These are phyloP conservation scores for Asterochloris sp. DNA, from an alignment of 139 green algal genomes.

Conservation along the genomic window DNA sequence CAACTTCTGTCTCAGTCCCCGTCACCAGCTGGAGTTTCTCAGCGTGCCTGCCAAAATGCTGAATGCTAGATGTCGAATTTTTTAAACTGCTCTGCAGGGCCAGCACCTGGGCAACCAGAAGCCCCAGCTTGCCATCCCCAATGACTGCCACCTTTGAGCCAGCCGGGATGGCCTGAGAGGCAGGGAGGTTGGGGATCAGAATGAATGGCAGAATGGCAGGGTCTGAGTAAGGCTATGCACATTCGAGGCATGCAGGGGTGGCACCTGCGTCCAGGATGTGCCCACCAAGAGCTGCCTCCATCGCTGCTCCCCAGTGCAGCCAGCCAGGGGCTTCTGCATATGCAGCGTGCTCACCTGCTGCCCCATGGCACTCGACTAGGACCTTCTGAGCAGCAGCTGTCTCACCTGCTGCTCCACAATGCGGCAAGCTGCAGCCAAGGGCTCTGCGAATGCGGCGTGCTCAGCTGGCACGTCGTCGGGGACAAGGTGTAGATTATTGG, in stretches of 20 bases:
- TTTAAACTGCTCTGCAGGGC: neutral
- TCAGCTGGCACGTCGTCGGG: conserved; percentile 47
- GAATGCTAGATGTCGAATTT: conserved; percentile 7
- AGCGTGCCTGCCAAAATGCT: conserved; percentile 53
- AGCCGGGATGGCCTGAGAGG: conserved; percentile 5
- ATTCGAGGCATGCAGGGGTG: too few relatives aligned
- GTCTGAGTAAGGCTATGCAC: too few relatives aligned
- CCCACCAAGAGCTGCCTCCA: too few relatives aligned
- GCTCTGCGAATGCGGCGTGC: conserved; percentile 66
- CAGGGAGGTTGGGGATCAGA: neutral
- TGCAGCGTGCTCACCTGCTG: too few relatives aligned
- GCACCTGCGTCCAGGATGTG: too few relatives aligned
- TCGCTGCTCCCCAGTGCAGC: too few relatives aligned
- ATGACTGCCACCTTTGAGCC: conserved; percentile 34
- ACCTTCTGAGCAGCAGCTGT: neutral
- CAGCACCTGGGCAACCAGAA: conserved; percentile 53
- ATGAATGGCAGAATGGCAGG: neutral
- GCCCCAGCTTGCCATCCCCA: conserved; percentile 71
- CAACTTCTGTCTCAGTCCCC: conserved; percentile 5
- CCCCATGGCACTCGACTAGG: neutral
- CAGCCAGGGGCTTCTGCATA: too few relatives aligned
- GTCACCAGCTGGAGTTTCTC: conserved; percentile 61
- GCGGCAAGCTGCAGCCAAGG: conserved; percentile 66
- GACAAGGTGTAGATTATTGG: conserved; percentile 58
- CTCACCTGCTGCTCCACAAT: conserved; percentile 66